Evolutionary conservation across 2,329 filamentous ascomycete genomes (phyloP).

Genomic region (Didymella arachidicola): DNA sequence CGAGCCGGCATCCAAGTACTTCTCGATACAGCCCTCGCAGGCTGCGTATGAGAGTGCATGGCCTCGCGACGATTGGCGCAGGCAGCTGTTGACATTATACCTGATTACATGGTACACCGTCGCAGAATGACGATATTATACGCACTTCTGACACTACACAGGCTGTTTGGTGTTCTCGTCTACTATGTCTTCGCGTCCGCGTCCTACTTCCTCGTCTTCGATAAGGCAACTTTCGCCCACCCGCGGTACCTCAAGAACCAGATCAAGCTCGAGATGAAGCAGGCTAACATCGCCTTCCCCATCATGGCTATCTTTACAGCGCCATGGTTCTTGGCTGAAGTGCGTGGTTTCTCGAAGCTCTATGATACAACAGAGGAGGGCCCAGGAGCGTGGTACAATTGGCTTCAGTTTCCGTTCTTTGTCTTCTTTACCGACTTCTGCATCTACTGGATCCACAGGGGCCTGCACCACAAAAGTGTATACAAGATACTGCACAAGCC

Average conservation of each 20-base stretch:
- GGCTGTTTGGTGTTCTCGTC: slow-evolving; percentile 82
- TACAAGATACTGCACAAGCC: slow-evolving; percentile 96
- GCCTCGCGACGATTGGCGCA: slow-evolving; percentile 77
- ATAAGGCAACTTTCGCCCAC: slow-evolving; percentile 86
- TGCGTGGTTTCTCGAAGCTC: slow-evolving; percentile 83
- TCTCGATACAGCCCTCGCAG: slow-evolving; percentile 73
- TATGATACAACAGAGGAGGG: slow-evolving; percentile 82
- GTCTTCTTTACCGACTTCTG: slow-evolving; percentile 85
- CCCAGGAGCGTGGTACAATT: slow-evolving; percentile 79
- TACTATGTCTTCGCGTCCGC: slow-evolving; percentile 86
- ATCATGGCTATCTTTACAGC: slow-evolving; percentile 83
- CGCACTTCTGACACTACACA: slow-evolving; percentile 52
- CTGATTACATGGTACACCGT: slow-evolving; percentile 78
- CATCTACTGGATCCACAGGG: slow-evolving; percentile 93
- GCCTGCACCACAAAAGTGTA: slow-evolving; percentile 77
- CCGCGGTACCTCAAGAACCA: slow-evolving; percentile 97
- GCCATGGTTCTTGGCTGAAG: slow-evolving; percentile 82
- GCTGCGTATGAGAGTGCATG: slow-evolving; percentile 82
- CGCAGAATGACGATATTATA: not conserved
- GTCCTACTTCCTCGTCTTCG: slow-evolving; percentile 89
- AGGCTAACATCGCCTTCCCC: slow-evolving; percentile 79
- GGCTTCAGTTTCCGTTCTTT: slow-evolving; percentile 86
- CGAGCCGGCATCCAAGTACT: slow-evolving; percentile 73
- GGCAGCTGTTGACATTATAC: slow-evolving; percentile 79
- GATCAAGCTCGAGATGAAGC: slow-evolving; percentile 82